A percentile compares a stretch with the other conserved stretches of the same genome.
Evolutionary conservation across 2,329 filamentous ascomycete species (phyloP).

Genomic region (Phyllosticta citrichinensis): DNA sequence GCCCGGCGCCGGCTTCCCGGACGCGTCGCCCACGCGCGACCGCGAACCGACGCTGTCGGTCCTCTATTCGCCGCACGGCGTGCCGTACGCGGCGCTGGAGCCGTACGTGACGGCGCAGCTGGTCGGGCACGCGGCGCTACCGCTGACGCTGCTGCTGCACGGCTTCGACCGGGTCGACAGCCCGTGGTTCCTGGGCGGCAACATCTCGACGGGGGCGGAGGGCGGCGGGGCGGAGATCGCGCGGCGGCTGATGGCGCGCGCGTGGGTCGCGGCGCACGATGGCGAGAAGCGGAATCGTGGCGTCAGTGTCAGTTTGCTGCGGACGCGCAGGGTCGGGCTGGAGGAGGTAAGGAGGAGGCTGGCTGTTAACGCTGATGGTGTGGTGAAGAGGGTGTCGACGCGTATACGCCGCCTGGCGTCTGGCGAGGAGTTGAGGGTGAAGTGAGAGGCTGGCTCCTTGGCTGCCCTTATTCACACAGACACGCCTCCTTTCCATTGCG

Average conservation of each 20-base stretch:
- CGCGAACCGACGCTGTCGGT: slow-evolving; percentile 44
- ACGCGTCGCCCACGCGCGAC: slow-evolving; percentile 13
- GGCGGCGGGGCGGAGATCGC: slow-evolving; percentile 47
- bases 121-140: slow-evolving; percentile 45
- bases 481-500: too few species aligned
- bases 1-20: slow-evolving; percentile 6
- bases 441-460: neutral
- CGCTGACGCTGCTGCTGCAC: slow-evolving; percentile 55
- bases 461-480: too few species aligned
- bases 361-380: slow-evolving; percentile 13
- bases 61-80: slow-evolving; percentile 56
- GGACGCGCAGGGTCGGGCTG: slow-evolving; percentile 34
- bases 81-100: slow-evolving; percentile 43
- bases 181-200: slow-evolving; percentile 53
- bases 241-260: slow-evolving; percentile 40
- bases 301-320: slow-evolving; percentile 41
- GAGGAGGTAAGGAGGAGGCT: slow-evolving; percentile 38
- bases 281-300: slow-evolving; percentile 48
- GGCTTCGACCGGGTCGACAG: slow-evolving; percentile 51
- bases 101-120: slow-evolving; percentile 50
- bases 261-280: slow-evolving; percentile 55
- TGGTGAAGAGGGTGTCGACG: slow-evolving; percentile 6
- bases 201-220: slow-evolving; percentile 47
- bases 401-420: neutral
- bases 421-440: slow-evolving; percentile 1